phyloP scores from a whole-genome alignment of 2,329 filamentous ascomycete species.

The Pseudofabraea citricarpa region DNA sequence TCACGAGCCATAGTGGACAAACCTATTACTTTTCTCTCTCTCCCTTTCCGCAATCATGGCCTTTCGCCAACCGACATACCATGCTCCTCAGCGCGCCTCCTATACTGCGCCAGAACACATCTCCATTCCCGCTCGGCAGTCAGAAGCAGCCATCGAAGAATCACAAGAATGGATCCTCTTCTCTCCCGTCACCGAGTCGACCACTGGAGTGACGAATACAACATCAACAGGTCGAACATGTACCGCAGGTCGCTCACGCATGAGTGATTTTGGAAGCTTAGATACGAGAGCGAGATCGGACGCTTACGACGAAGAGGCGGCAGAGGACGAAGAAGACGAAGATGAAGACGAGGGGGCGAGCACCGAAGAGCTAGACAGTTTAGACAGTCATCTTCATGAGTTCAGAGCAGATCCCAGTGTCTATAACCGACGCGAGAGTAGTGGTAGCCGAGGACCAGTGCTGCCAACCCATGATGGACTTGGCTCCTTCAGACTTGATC shows the following conservation, averaged over 20 bases:
- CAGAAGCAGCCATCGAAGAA: conserved; percentile 48
- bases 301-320: conserved; percentile 52
- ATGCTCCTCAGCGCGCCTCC: conserved; percentile 41
- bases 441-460: conserved; percentile 46
- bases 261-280: conserved; percentile 78
- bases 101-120: conserved; percentile 22
- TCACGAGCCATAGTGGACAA: too few relatives aligned
- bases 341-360: conserved; percentile 49
- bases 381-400: conserved; percentile 87
- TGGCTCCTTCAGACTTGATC: conserved; percentile 71
- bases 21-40: too few relatives aligned
- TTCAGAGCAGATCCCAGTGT: conserved; percentile 59
- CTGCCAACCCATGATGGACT: conserved; percentile 91
- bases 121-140: conserved; percentile 18
- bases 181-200: conserved; percentile 66
- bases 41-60: conserved; percentile 38
- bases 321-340: conserved; percentile 55
- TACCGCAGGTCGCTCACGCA: conserved; percentile 65
- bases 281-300: conserved; percentile 62
- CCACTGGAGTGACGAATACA: conserved; percentile 64
- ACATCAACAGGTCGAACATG: conserved; percentile 59
- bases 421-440: conserved; percentile 20
- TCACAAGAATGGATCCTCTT: conserved; percentile 97
- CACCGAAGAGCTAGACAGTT: conserved; percentile 80
- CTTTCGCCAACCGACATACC: conserved; percentile 55